Conservation (phyloP, 1,284 basidiomycete species). For the Ustilago nuda region DNA sequence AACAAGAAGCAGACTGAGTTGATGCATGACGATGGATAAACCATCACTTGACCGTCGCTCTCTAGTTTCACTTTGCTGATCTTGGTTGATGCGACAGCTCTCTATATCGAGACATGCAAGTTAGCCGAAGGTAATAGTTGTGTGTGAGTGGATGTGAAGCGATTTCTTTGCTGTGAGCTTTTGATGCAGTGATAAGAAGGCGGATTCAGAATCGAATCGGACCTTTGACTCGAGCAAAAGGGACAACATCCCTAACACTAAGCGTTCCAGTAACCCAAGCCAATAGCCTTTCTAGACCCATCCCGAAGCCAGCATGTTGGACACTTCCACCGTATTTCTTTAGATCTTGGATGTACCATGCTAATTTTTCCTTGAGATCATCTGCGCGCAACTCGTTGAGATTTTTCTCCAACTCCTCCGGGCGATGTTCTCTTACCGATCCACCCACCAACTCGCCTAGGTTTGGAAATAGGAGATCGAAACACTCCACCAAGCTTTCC, state of each 20-base stretch:
- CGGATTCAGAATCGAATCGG: constrained; percentile 46
- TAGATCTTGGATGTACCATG: constrained; percentile 63
- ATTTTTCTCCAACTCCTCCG: constrained; percentile 65
- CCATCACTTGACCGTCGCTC: background rate
- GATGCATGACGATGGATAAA: background rate
- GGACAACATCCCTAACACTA: constrained; percentile 63
- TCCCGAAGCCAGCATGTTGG: constrained; percentile 65
- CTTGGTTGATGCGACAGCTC: no score
- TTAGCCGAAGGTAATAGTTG: no score
- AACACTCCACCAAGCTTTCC: constrained; percentile 79
- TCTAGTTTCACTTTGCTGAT: no score
- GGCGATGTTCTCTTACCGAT: constrained; percentile 86
- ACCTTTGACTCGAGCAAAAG: constrained; percentile 60
- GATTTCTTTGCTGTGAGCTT: no score
- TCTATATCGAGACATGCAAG: no score
- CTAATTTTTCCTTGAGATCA: constrained; percentile 16
- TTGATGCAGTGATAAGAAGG: no score
- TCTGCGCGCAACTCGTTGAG: constrained; percentile 18
- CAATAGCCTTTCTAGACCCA: constrained; percentile 64
- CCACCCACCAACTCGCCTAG: constrained; percentile 93
- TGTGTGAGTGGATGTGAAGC: no score
- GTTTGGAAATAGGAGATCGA: constrained; percentile 89
- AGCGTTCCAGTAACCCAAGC: constrained; percentile 62
- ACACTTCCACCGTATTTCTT: constrained; percentile 56
- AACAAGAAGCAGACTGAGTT: background rate